Evolutionary conservation across 2,329 filamentous ascomycete genomes (phyloP), one percentile per base, ranked within the genome.

Genomic region (Sporothrix inflata): DNA sequence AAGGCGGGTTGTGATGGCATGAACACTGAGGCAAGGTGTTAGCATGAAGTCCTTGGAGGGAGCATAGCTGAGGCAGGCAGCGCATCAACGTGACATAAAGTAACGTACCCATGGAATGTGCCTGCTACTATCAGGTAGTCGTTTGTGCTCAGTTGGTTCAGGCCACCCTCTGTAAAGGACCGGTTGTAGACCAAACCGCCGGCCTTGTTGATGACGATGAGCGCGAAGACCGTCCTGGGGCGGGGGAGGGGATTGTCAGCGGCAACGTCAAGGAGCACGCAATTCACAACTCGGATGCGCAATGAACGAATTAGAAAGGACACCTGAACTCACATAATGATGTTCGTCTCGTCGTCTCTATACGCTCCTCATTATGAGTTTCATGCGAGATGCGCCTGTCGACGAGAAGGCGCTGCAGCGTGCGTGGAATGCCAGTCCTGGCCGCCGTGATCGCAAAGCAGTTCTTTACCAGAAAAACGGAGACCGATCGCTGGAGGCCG

Each of bases 151-250:
- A 99, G 90, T 80, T 95, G 94, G 81, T 93, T 92, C 73, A 99
- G 88, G 61, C 88, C 93, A 74, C 90, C 92, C 57, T 95, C 90
- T 78, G 94, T 91, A 82, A 99, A 98, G 79, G 94, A 93, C 77
- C 94, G 93, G 83, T 98, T 95, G 86, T 97, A 99, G 82, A 99
- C 91, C 70, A 99, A 88, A 78, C 96, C 96, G 74, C 94, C 96
- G 75, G 96, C 94, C 87, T 99, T 99, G 87, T 98, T 98, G 85
- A 99, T 97, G 81, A 99, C 92, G 81, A 98, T 94, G 79, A 99
- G 91, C 73, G 94, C 91, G 82, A 97, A 96, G 81, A 99, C 92
- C 76, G 94, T 93, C 96, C 94, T 98, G 77, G n/a, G 11, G 7
- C 9, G 55, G 55, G 11, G 38, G 55, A 40, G 38, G 9, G n/a